Evolutionary conservation across 2,329 filamentous ascomycete genomes (phyloP).

Genomic region (Pestalotiopsis sp.): DNA sequence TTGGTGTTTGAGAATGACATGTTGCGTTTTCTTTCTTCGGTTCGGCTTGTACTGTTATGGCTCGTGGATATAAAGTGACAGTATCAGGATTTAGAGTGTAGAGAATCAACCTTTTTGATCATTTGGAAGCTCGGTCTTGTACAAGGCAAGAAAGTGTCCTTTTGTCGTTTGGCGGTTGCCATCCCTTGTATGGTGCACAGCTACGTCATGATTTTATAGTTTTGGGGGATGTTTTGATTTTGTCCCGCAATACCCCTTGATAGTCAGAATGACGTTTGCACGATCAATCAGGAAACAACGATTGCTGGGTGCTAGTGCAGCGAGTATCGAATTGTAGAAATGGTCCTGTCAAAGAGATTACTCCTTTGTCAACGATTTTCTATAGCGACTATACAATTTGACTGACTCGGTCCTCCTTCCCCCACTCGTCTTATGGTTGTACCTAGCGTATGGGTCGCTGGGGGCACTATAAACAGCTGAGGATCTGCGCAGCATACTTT

Average conservation of each 20-base stretch:
- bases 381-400: no score
- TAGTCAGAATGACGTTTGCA: neutral
- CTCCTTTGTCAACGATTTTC: no score
- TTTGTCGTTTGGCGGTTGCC: neutral
- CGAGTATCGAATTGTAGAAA: no score
- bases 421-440: no score
- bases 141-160: neutral
- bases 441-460: no score
- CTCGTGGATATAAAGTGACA: neutral
- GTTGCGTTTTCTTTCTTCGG: slow-evolving; percentile 15
- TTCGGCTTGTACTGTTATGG: neutral
- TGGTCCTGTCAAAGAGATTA: no score
- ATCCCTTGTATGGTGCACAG: neutral
- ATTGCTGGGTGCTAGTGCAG: no score
- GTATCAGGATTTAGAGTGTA: neutral
- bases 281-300: neutral
- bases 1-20: slow-evolving; percentile 62
- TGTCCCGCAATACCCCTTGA: neutral
- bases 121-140: neutral
- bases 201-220: slow-evolving; percentile 7
- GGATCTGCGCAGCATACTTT: no score
- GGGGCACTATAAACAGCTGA: no score
- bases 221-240: neutral
- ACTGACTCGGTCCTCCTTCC: no score
- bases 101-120: neutral